Conservation (phyloP, 1,284 basidiomycete genomes). For the Malassezia arunalokei region DNA sequence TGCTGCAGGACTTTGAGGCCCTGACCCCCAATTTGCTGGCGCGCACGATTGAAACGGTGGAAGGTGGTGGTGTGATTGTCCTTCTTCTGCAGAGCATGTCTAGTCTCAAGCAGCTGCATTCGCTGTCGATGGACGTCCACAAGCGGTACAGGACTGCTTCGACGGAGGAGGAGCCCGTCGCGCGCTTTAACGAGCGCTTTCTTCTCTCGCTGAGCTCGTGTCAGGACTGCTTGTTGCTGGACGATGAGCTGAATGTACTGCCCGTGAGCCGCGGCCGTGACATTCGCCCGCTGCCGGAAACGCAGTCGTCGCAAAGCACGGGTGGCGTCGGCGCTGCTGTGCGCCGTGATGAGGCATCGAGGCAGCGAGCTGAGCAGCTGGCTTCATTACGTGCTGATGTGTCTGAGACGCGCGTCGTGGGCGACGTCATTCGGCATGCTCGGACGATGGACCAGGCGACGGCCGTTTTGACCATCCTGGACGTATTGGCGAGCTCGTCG, state of each 20-base stretch:
- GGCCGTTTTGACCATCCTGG: constrained; percentile 40
- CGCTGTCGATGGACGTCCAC: constrained; percentile 70
- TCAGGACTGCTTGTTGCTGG: constrained; percentile 76
- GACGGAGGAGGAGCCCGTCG: constrained; percentile 74
- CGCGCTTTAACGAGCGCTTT: constrained; percentile 97
- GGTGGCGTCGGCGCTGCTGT: constrained; percentile 31
- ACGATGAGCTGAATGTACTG: constrained; percentile 95
- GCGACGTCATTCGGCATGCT: constrained; percentile 78
- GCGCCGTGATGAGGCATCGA: constrained; percentile 53
- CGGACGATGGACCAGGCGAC: constrained; percentile 72
- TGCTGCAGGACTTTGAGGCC: constrained; percentile 96
- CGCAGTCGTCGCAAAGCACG: constrained; percentile 25
- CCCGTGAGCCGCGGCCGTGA: constrained; percentile 94
- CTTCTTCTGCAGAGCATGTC: constrained; percentile 89
- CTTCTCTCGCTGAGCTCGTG: constrained; percentile 58
- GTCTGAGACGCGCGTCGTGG: constrained; percentile 72
- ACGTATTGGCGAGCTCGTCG: constrained; percentile 47
- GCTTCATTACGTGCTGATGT: constrained; percentile 69
- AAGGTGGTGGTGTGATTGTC: constrained; percentile 87
- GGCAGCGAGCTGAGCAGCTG: constrained; percentile 54
- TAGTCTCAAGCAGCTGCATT: constrained; percentile 81
- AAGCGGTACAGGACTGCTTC: constrained; percentile 72
- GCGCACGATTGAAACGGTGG: constrained; percentile 93
- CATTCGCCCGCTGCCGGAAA: constrained; percentile 61
- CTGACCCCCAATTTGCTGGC: constrained; percentile 95